Base-by-base conservation (phyloP, 2,329 filamentous ascomycete species). In the Talaromyces albobiverticillius region DNA sequence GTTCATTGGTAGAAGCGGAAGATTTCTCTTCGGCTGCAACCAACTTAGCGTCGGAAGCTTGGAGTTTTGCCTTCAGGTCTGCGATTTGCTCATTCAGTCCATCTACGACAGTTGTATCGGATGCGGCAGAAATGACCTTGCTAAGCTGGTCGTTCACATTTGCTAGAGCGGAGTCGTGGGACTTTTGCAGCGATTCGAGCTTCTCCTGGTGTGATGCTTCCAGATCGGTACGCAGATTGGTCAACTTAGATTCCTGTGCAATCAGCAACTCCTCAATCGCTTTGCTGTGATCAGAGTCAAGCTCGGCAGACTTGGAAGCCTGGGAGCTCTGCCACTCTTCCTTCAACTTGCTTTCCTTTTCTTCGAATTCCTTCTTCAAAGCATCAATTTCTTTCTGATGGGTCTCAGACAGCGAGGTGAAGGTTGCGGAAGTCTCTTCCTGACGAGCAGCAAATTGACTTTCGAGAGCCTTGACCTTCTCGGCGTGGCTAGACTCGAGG, bases 21-120 rank as follows among this genome's bases (percentile, higher is more conserved):
- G 66, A 67, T 43, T 71, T 68, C 32, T 69, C 65, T 47, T 72
- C 68, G 43, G 68, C 71, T n/a, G 69, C 74, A n/a, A 74, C 68
- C 57, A 78, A 68, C 23, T 69, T 69, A 29, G 71, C 60, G 38
- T 79, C 79, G 45, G 81, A 79, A 59, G 82, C 76, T 64, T 82
- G 79, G 56, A 86, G 72, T 68, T 86, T 83, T 63, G 85, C 82
- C 63, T 90, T 84, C 58, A 90, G 76, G 43, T 77, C 77, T 6
- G 66, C 66, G 61, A 75, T 69, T 31, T 70, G 67, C 16, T 72
- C 68, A 61, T 76, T 75, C 43, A 74, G 57, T 10, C 57, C 54
- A 53, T 75, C 71, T 25, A 71, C 45, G 9, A 56, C 61, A 22
- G 72, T 71, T 4, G 67, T 73, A 57, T 74, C 71, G 32, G 68